Evolutionary conservation across 116 monocot genomes (phyloP).

Genomic region (Zostera marina): DNA sequence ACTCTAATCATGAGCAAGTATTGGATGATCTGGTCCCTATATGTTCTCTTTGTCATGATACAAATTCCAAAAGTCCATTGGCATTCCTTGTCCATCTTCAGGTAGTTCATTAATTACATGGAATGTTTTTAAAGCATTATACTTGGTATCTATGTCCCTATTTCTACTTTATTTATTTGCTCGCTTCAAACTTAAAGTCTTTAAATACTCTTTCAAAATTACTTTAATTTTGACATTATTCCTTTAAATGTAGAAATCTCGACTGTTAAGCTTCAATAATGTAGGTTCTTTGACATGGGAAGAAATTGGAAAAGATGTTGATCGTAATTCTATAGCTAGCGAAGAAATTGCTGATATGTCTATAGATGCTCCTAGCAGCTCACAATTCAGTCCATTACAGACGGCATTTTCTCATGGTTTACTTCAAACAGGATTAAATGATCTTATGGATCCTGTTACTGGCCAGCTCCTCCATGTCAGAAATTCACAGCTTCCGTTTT

Average conservation of each 20-base stretch:
- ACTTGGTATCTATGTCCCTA: background rate
- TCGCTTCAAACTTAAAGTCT: background rate
- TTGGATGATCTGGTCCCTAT: conserved; percentile 33
- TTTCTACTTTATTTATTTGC: background rate
- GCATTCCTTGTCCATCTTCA: conserved; percentile 82
- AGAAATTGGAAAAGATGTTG: conserved; percentile 5
- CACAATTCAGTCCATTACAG: background rate
- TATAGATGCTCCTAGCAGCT: conserved; percentile 10
- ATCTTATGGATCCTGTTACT: conserved; percentile 11
- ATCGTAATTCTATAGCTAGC: background rate
- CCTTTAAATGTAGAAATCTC: conserved; percentile 49
- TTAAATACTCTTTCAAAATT: background rate
- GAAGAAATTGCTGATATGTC: conserved; percentile 18
- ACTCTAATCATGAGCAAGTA: conserved; percentile 10
- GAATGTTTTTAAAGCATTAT: background rate
- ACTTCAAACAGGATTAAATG: conserved; percentile 22
- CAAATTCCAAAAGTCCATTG: conserved; percentile 55
- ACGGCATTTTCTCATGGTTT: conserved; percentile 11
- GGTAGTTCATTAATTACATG: conserved; percentile 18
- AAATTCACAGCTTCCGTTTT: conserved; percentile 12
- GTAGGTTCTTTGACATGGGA: conserved; percentile 67
- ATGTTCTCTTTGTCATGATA: conserved; percentile 79
- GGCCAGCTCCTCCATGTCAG: background rate
- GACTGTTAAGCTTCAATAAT: conserved; percentile 51
- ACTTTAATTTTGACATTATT: conserved; percentile 2